phyloP scores from a whole-genome alignment of 176 grass and related monocot species.

The Ampelocalamus luodianensis region DNA sequence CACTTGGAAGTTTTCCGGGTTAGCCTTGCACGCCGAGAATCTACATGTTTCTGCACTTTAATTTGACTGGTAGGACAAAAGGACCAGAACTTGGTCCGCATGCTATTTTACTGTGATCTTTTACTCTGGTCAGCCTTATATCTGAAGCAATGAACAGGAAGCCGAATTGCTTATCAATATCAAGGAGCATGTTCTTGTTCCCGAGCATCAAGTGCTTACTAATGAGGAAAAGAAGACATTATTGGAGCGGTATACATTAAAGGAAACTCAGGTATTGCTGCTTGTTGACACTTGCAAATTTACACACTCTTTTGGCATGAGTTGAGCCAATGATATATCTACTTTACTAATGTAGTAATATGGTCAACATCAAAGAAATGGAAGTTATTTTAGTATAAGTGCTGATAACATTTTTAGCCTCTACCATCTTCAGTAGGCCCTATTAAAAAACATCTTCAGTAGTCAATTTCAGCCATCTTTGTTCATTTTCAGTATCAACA shows the following conservation, averaged over 20 bases:
- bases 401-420: neutral
- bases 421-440: constrained; percentile 9
- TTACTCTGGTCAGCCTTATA: constrained; percentile 24
- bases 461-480: constrained; percentile 9
- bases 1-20: too few relatives aligned
- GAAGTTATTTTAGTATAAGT: neutral
- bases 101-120: too few relatives aligned
- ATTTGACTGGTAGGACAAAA: too few relatives aligned
- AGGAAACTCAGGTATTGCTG: constrained; percentile 86
- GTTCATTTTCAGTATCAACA: constrained; percentile 27
- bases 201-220: constrained; percentile 83
- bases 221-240: constrained; percentile 88
- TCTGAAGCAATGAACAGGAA: constrained; percentile 57
- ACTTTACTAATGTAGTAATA: constrained; percentile 5
- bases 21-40: too few relatives aligned
- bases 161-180: constrained; percentile 88
- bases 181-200: constrained; percentile 90
- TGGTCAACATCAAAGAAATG: neutral
- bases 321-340: neutral
- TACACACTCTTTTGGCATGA: neutral
- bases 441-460: neutral
- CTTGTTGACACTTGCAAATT: constrained; percentile 13
- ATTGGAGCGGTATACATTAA: constrained; percentile 83
- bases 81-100: too few relatives aligned
- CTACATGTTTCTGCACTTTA: too few relatives aligned